Conservation (phyloP, 2,329 filamentous ascomycete genomes). For the Colletotrichum sp. region DNA sequence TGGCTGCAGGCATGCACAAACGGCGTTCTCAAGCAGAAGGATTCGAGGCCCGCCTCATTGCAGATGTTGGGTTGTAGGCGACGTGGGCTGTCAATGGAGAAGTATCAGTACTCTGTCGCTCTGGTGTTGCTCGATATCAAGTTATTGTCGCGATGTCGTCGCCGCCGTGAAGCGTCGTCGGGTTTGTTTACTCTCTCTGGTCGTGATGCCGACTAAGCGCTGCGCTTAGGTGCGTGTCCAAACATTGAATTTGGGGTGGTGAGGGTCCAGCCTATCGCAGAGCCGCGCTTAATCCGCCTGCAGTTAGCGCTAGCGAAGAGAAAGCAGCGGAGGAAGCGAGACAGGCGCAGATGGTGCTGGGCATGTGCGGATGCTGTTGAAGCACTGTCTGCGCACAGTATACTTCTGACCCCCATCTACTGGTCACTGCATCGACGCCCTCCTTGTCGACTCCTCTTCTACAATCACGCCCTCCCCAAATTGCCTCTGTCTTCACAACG, state of each 20-base stretch:
- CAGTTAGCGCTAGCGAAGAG: background rate
- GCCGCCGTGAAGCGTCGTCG: background rate
- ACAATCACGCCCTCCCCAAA: constrained; percentile 2
- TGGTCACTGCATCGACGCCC: background rate
- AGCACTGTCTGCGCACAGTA: background rate
- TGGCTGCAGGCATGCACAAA: background rate
- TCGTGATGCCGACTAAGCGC: constrained; percentile 17
- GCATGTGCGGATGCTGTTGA: background rate
- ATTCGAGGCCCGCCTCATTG: constrained; percentile 9
- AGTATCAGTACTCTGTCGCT: background rate
- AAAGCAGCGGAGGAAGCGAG: constrained; percentile 1
- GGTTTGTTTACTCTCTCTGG: constrained; percentile 20
- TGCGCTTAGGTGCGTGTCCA: constrained; percentile 15
- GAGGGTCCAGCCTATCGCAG: constrained; percentile 6
- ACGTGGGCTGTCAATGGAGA: background rate
- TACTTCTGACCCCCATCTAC: background rate
- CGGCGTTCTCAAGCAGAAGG: constrained; percentile 8
- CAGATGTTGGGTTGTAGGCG: background rate
- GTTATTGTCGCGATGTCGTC: background rate
- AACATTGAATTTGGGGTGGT: background rate
- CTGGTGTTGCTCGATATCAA: background rate
- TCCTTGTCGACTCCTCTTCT: background rate
- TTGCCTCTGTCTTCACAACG: background rate
- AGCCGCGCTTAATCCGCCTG: constrained; percentile 13
- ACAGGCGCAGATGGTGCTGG: background rate